Percentiles rank a stretch among this genome's conserved stretches.
Evolutionary conservation across 1,284 basidiomycete species (phyloP).

Genomic region (Trichosporon ovoides): DNA sequence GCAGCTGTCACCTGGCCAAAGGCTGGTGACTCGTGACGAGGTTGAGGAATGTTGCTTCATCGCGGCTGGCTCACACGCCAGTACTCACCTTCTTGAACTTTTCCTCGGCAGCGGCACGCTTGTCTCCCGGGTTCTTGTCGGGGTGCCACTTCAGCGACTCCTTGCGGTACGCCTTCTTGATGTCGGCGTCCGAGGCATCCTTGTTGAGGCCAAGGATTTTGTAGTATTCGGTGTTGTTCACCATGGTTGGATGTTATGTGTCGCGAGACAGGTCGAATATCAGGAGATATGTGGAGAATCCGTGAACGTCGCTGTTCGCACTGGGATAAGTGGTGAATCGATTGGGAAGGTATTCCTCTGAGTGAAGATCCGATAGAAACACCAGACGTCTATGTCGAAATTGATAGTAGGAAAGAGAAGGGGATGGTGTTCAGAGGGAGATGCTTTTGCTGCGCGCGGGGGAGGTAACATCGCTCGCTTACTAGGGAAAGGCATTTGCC

Average conservation of each 20-base stretch:
- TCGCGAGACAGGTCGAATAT: not conserved
- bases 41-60: no score
- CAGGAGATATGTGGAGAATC: not conserved
- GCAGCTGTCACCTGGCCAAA: no score
- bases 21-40: no score
- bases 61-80: not conserved
- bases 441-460: not conserved
- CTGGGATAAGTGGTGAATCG: not conserved
- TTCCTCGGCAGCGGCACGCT: conserved; percentile 66
- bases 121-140: conserved; percentile 60
- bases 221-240: conserved; percentile 46
- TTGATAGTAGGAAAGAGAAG: not conserved
- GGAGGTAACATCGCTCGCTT: not conserved
- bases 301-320: not conserved
- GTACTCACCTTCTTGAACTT: conserved; percentile 84
- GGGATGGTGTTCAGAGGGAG: not conserved
- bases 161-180: conserved; percentile 58
- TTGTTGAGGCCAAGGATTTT: conserved; percentile 62
- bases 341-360: not conserved
- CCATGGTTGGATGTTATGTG: conserved; percentile 27
- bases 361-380: not conserved
- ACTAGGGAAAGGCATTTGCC: not conserved
- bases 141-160: conserved; percentile 88
- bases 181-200: conserved; percentile 70
- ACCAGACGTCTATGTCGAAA: not conserved